Percentiles rank a stretch among this genome's conserved stretches.
phyloP scores from a whole-genome alignment of 495 filamentous ascomycete genomes.

The Aspergillus cavernicola region DNA sequence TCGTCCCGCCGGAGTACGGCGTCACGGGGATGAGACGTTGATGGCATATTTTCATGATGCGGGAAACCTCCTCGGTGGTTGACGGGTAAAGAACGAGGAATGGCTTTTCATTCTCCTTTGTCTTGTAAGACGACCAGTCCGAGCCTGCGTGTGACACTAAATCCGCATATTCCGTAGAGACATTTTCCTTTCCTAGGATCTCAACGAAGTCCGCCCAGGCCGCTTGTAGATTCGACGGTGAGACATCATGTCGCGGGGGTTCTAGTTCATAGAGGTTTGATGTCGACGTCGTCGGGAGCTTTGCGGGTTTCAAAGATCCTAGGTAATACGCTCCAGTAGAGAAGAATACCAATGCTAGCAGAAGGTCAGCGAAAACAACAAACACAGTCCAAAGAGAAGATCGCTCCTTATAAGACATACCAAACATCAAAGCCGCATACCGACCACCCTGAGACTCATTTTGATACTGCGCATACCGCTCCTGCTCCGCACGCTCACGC shows the following conservation, averaged over 20 bases:
- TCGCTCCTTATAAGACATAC: constrained; percentile 37
- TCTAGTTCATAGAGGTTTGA: constrained; percentile 57
- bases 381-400: too few species aligned
- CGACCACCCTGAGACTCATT: constrained; percentile 50
- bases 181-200: constrained; percentile 80
- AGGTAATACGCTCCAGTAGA: constrained; percentile 65
- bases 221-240: constrained; percentile 76
- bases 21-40: constrained; percentile 58
- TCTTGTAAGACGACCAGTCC: constrained; percentile 82
- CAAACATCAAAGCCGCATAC: constrained; percentile 59
- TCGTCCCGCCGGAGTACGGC: constrained; percentile 60
- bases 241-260: constrained; percentile 65
- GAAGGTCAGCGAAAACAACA: neutral
- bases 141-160: constrained; percentile 71
- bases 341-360: constrained; percentile 53
- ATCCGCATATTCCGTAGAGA: constrained; percentile 69
- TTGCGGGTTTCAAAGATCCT: constrained; percentile 57
- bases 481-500: constrained; percentile 67
- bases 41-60: constrained; percentile 63
- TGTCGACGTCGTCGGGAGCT: constrained; percentile 68
- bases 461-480: constrained; percentile 57
- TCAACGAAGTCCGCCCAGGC: constrained; percentile 89
- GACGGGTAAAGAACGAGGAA: constrained; percentile 50
- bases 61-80: constrained; percentile 53
- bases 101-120: constrained; percentile 42